Evolutionary conservation across 208 protist species (phyloP), one percentile per base, ranked within the genome.

Genomic region (Trypanosoma theileri): DNA sequence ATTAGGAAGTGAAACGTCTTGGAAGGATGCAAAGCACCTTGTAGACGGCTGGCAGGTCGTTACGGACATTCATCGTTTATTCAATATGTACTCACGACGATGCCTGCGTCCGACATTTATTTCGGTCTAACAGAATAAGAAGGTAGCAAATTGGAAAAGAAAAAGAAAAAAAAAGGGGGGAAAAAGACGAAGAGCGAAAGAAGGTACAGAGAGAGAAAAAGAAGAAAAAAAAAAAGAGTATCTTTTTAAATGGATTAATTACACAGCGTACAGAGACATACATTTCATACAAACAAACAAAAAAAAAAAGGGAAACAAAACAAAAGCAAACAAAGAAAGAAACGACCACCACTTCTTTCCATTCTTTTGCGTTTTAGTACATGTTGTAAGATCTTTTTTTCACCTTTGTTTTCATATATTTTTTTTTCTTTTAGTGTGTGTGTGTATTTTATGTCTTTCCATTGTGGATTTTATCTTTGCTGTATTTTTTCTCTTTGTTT

Each of bases 31-130:
- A 61, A 69, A 52, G n/a, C 68, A 55, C 12, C 52, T 68, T 2
- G 66, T 81, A 58, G 75, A 84, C 46, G 76, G 68, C 22, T 79
- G 78, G 58, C 22, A 62, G 2, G 74, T 83, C 8, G 79, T 83
- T 26, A 54, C 56, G 3, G 55, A 73, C 14, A 79, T 86, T 44
- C 77, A 90, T 64, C 59, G 60, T 16, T 59, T 86, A 16, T 76
- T 70, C 45, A 57, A 61, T 11, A 63, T 8, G 50, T 66, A 76
- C 58, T 76, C 71, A 9, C 63, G 62, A 35, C 71, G 71, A 8
- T 57, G 61, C 41, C 24, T 76, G 6, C 71, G 41, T 21, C 71
- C 71, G 1, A 44, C 63, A 9, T 76, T 70, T 41, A 59, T 19
- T 22, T 3, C 19, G 4, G 31, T n/a, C 12, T 59, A 48, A 69